Evolutionary conservation across 1,139 yeast species (phyloP).

Genomic region (Saccharomyces hybrid): DNA sequence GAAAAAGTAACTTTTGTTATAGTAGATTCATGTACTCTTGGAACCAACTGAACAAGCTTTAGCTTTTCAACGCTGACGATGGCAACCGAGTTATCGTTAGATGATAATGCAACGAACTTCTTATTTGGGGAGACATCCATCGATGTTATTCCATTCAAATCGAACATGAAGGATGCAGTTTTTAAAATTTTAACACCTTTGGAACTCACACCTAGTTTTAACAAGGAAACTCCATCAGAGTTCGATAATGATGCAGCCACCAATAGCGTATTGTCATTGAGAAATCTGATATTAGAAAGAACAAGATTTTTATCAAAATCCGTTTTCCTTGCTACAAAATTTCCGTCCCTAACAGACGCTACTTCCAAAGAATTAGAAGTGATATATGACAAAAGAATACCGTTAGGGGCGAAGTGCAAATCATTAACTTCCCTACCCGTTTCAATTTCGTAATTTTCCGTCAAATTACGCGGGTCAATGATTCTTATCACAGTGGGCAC

Average conservation of each 20-base stretch:
- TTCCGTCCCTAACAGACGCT: constrained; percentile 38
- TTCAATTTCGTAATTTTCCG: constrained; percentile 45
- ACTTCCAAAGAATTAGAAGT: constrained; percentile 50
- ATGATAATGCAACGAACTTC: constrained; percentile 60
- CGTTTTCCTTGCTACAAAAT: constrained; percentile 34
- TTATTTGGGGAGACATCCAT: constrained; percentile 43
- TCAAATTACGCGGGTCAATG: constrained; percentile 51
- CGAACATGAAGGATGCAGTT: constrained; percentile 42
- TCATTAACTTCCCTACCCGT: constrained; percentile 49
- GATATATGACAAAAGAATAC: constrained; percentile 49
- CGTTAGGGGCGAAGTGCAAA: constrained; percentile 42
- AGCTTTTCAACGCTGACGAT: constrained; percentile 48
- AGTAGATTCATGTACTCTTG: constrained; percentile 69
- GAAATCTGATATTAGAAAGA: constrained; percentile 55
- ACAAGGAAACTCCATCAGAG: constrained; percentile 33
- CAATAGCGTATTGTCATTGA: constrained; percentile 44
- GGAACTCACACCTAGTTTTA: constrained; percentile 26
- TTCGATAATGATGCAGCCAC: constrained; percentile 48
- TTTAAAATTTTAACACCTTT: constrained; percentile 36
- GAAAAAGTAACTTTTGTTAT: constrained; percentile 69
- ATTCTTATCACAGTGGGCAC: constrained; percentile 52
- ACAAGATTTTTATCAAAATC: constrained; percentile 31
- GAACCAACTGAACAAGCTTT: constrained; percentile 42
- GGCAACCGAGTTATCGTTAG: constrained; percentile 65
- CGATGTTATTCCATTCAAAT: constrained; percentile 61